Conservation (phyloP, 129 eudicot genomes). For the Kitagawia praeruptora region DNA sequence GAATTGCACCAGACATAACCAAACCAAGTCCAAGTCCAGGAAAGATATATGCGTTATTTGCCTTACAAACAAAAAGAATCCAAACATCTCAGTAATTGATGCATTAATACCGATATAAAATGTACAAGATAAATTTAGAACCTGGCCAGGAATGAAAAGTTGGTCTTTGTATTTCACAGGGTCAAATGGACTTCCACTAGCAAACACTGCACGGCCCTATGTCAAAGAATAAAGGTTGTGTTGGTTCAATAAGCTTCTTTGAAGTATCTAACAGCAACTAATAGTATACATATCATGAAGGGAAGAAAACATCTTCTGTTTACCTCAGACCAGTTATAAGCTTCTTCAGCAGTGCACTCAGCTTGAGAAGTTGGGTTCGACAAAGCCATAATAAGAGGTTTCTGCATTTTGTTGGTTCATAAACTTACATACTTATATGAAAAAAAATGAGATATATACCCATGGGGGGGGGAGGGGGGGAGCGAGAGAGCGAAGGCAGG, state of each 20-base stretch:
- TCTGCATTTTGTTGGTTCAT: conserved; percentile 38
- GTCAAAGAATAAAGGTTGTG: background rate
- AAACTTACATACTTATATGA: background rate
- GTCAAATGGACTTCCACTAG: conserved; percentile 95
- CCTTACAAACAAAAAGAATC: conserved; percentile 30
- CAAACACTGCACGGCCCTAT: conserved; percentile 80
- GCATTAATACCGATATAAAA: background rate
- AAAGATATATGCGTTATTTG: conserved; percentile 88
- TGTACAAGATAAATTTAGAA: conserved; percentile 11
- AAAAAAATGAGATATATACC: background rate
- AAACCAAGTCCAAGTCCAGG: conserved; percentile 93
- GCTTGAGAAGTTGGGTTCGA: conserved; percentile 96
- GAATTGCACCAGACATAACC: conserved; percentile 82
- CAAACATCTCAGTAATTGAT: conserved; percentile 3
- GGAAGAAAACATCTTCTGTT: background rate
- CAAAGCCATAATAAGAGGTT: conserved; percentile 89
- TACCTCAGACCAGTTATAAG: conserved; percentile 92
- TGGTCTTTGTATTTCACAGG: conserved; percentile 72
- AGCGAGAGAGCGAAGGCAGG: background rate
- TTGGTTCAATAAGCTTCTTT: background rate
- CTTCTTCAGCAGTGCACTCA: conserved; percentile 97
- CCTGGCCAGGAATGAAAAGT: conserved; percentile 88
- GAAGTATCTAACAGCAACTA: background rate
- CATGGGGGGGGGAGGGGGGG: conserved; percentile 16
- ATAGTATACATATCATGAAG: background rate